phyloP scores from a whole-genome alignment of 2,329 filamentous ascomycete species.

The Orbilia quercus region DNA sequence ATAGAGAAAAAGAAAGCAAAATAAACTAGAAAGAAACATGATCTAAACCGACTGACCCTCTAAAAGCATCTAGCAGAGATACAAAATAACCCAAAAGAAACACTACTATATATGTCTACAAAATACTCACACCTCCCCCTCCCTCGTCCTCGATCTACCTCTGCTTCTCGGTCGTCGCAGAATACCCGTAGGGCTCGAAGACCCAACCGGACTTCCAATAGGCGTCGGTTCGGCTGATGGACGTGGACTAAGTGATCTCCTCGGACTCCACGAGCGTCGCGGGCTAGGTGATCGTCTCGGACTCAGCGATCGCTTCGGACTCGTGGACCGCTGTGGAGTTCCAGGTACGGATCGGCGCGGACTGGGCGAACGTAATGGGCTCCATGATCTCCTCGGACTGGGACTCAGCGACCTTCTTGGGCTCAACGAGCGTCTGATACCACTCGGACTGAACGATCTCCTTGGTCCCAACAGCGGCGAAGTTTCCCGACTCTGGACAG shows the following conservation, averaged over 20 bases:
- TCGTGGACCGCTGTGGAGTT: constrained; percentile 16
- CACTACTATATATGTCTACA: constrained; percentile 8
- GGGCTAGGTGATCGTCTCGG: constrained; percentile 47
- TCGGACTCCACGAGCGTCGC: constrained; percentile 47
- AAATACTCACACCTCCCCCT: constrained; percentile 25
- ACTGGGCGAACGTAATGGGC: constrained; percentile 29
- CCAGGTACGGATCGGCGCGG: constrained; percentile 26
- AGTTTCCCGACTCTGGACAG: constrained; percentile 38
- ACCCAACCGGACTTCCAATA: constrained; percentile 35
- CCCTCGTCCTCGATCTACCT: constrained; percentile 43
- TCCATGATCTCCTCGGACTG: constrained; percentile 32
- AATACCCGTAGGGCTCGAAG: constrained; percentile 45
- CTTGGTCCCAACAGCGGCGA: constrained; percentile 39
- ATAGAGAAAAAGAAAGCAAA: neutral
- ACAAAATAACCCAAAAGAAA: constrained; percentile 17
- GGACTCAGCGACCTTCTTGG: constrained; percentile 18
- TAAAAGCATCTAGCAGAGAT: constrained; percentile 1
- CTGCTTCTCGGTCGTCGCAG: constrained; percentile 33
- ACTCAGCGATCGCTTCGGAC: constrained; percentile 34
- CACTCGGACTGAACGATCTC: constrained; percentile 47
- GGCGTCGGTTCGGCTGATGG: constrained; percentile 38
- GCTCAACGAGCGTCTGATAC: constrained; percentile 33
- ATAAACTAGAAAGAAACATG: neutral
- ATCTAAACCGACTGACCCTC: neutral
- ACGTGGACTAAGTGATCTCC: constrained; percentile 37